A percentile compares a stretch with the other conserved stretches of the same genome.
Conservation (phyloP, 2,329 filamentous ascomycete genomes). For the Metarhizium anisopliae region DNA sequence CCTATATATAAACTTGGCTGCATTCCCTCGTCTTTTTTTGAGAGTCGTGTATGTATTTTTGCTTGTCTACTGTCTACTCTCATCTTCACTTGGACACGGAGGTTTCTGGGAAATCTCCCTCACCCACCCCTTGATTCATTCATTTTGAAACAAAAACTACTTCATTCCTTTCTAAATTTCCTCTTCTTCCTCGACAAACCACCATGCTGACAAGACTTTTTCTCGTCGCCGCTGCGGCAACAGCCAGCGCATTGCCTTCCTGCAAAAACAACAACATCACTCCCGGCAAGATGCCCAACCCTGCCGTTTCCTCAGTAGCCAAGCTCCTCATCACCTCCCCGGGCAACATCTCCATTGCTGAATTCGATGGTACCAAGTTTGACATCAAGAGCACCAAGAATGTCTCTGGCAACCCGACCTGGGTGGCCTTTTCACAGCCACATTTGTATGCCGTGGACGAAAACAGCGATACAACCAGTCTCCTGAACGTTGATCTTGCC, state of each 20-base stretch:
- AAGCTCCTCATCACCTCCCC: conserved; percentile 31
- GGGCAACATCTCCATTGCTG: conserved; percentile 29
- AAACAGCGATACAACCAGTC: conserved; percentile 28
- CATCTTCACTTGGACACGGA: too few species aligned
- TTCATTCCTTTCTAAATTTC: too few species aligned
- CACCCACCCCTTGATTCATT: too few species aligned
- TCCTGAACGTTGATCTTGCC: conserved; percentile 28
- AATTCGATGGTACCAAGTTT: conserved; percentile 33
- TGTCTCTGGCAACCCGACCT: conserved; percentile 32
- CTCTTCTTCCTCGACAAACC: too few species aligned
- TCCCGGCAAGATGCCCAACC: neutral
- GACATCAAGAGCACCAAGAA: conserved; percentile 21
- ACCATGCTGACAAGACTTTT: neutral
- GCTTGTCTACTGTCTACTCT: too few species aligned
- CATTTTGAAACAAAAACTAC: too few species aligned
- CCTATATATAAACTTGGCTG: too few species aligned
- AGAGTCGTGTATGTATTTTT: too few species aligned
- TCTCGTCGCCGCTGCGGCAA: neutral
- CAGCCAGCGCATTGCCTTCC: too few species aligned
- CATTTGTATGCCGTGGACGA: conserved; percentile 41
- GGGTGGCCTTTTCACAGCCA: conserved; percentile 33
- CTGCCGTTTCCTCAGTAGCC: neutral
- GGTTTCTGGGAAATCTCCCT: too few species aligned
- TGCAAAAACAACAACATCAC: too few species aligned
- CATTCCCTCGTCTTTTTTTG: too few species aligned